Percentiles rank a stretch among this genome's conserved stretches.
phyloP scores from a whole-genome alignment of 2,329 filamentous ascomycete species.

The Trichoderma sp. region DNA sequence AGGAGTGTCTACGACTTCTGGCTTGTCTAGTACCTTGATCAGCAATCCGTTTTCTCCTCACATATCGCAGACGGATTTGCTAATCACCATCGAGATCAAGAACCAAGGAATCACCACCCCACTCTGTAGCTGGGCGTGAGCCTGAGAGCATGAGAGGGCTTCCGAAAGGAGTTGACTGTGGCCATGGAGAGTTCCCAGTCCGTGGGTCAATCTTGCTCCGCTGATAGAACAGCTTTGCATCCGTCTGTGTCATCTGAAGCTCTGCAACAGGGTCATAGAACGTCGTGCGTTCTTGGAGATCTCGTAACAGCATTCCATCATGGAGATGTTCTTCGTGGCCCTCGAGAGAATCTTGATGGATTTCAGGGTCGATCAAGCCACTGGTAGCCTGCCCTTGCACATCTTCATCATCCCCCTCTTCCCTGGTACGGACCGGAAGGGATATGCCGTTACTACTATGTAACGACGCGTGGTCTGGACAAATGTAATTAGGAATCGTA shows the following conservation, averaged over 20 bases:
- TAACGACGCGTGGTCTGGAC: slow-evolving; percentile 10
- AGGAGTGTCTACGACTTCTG: slow-evolving; percentile 13
- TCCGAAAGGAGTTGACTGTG: slow-evolving; percentile 44
- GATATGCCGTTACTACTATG: slow-evolving; percentile 1
- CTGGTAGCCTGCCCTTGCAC: slow-evolving; percentile 27
- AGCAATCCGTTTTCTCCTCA: background rate
- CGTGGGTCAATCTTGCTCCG: slow-evolving; percentile 67
- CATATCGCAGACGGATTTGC: slow-evolving; percentile 4
- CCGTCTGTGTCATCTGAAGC: slow-evolving; percentile 89
- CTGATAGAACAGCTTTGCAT: slow-evolving; percentile 96
- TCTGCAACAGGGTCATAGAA: slow-evolving; percentile 94
- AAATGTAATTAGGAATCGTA: background rate
- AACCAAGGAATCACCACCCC: slow-evolving; percentile 37
- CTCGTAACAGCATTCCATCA: slow-evolving; percentile 60
- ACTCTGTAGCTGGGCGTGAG: slow-evolving; percentile 37
- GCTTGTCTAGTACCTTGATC: slow-evolving; percentile 20
- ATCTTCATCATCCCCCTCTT: slow-evolving; percentile 34
- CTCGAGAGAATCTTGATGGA: slow-evolving; percentile 24
- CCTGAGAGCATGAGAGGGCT: slow-evolving; percentile 46
- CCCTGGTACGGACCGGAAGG: slow-evolving; percentile 29
- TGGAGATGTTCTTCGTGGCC: slow-evolving; percentile 36
- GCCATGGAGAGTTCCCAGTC: slow-evolving; percentile 38
- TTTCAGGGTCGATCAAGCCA: slow-evolving; percentile 26
- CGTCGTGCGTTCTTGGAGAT: slow-evolving; percentile 69
- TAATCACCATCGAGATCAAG: slow-evolving; percentile 32